A percentile compares a stretch with the other conserved stretches of the same genome.
phyloP scores from a whole-genome alignment of 345 rosid genomes.

The Syzygium aromaticum region DNA sequence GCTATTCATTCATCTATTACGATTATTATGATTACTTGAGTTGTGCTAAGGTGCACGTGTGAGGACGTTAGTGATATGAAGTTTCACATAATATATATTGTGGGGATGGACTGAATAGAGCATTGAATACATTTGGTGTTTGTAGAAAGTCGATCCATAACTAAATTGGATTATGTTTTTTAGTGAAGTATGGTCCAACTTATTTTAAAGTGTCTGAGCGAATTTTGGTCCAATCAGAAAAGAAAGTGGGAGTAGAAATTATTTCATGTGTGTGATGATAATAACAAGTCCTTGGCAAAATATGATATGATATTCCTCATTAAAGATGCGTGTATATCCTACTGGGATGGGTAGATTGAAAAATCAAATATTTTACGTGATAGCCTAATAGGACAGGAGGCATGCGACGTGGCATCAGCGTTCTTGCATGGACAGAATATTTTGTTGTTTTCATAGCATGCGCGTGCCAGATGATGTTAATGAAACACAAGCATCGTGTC shows the following conservation, averaged over 20 bases:
- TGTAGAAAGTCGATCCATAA: background rate
- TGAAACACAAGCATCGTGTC: background rate
- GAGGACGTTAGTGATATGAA: background rate
- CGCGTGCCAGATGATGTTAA: background rate
- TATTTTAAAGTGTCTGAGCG: background rate
- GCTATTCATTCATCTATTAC: background rate
- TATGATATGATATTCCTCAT: background rate
- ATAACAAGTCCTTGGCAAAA: background rate
- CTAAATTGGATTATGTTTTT: background rate
- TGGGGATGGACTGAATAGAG: background rate
- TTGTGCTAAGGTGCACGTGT: background rate
- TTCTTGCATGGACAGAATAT: background rate
- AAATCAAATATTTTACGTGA: background rate
- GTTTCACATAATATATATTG: background rate
- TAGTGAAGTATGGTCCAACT: background rate
- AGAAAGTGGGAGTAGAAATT: background rate
- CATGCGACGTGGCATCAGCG: background rate
- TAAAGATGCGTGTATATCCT: background rate
- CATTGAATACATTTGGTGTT: background rate
- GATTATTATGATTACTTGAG: background rate
- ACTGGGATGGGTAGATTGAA: background rate
- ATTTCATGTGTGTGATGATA: background rate
- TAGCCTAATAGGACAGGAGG: background rate
- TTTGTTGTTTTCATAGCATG: background rate
- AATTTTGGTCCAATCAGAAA: background rate